A percentile compares a stretch with the other conserved stretches of the same genome.
These are phyloP conservation scores for Claviceps sp. DNA, from an alignment of 2,329 filamentous ascomycete genomes.

Conservation along the genomic window DNA sequence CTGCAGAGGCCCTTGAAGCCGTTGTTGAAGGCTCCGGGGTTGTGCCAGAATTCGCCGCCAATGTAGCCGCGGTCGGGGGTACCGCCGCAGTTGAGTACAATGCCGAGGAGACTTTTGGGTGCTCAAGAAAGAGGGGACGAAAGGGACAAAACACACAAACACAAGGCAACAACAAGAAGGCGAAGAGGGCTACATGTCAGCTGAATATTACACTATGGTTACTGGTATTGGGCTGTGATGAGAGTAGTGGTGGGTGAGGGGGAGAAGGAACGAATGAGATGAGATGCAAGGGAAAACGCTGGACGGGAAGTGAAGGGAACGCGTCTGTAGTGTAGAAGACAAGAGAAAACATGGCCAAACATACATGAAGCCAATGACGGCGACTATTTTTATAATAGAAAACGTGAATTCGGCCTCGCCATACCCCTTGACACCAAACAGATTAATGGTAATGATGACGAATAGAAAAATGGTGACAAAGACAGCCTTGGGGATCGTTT, in stretches of 20 bases:
- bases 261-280: too few species aligned
- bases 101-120: conserved; percentile 57
- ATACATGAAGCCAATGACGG: conserved; percentile 79
- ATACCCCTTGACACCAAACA: conserved; percentile 80
- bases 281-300: too few species aligned
- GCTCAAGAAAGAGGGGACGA: too few species aligned
- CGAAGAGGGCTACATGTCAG: too few species aligned
- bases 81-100: conserved; percentile 75
- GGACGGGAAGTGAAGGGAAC: too few species aligned
- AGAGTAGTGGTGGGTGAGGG: too few species aligned
- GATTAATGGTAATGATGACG: conserved; percentile 66
- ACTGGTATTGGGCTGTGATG: too few species aligned
- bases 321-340: too few species aligned
- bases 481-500: conserved; percentile 49
- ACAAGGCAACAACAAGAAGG: too few species aligned
- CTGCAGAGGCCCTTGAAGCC: conserved; percentile 74
- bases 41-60: conserved; percentile 61
- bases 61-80: conserved; percentile 63
- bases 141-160: too few species aligned
- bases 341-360: conserved; percentile 14
- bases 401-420: conserved; percentile 86
- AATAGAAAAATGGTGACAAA: conserved; percentile 75
- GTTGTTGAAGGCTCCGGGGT: conserved; percentile 74
- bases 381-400: conserved; percentile 71
- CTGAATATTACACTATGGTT: too few species aligned